Evolutionary conservation across 352 stramenopile species (phyloP), one percentile per base, ranked within the genome.

Genomic region (Phytophthora pseudosyringae): DNA sequence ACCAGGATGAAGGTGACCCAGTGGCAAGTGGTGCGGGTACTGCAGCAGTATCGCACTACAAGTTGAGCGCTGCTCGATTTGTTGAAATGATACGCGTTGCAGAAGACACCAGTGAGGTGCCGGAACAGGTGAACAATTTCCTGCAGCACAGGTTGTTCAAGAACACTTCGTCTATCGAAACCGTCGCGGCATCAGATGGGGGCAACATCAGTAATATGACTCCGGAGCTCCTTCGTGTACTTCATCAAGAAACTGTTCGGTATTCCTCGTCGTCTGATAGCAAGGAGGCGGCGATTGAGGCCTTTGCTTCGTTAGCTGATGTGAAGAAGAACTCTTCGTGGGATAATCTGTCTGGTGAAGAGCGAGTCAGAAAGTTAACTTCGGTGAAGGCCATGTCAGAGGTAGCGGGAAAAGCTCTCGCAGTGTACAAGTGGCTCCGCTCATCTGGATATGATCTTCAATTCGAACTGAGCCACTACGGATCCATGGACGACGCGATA

Each of bases 391-490:
- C 40, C 2, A 16, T 64, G 18, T 55, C 56, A 11, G 39, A 54
- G 46, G 15, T 56, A 3, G 10, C 53, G 16, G 40, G 28, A 12
- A 71, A 71, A 13, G 69, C 79, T 36, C 55, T 80, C 9, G 63
- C 64, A 28, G 56, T 88, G 5, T 86, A 83, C 32, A 57, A 75
- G 48, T 86, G 67, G 68, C 59, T 91, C 41, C 75, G 78, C 10
- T 59, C 59, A 8, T 63, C 62, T 7, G 85, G 85, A 4, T 90
- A 86, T 49, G 85, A 93, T 59, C 61, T 91, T 11, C 71, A 81
- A 47, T 76, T 83, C 7, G 71, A 85, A 28, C 40, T 69, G 13
- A 89, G 72, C 39, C 77, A 90, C 56, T 90, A 80, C 26, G 38
- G 52, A 4, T 79, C 75, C 0, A 18, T 74, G 15, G 76, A 90